Conservation (phyloP, 2,329 filamentous ascomycete genomes). For the Fusarium algeriense region DNA sequence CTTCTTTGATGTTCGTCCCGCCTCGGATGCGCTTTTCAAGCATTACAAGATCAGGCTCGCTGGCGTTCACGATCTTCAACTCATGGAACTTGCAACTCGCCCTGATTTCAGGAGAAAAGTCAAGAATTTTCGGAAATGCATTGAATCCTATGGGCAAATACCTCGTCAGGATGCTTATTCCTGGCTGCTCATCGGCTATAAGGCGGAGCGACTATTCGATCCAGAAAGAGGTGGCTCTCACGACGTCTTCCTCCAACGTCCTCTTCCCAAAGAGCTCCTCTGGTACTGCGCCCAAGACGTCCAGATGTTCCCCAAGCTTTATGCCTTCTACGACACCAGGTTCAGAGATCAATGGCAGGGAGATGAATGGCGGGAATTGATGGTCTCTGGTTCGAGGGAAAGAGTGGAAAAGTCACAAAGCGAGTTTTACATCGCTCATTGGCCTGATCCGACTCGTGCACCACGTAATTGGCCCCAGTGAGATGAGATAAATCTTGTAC, state of each 20-base stretch:
- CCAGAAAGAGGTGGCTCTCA: background rate
- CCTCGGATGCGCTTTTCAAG: background rate
- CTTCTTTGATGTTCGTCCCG: background rate
- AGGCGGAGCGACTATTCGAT: background rate
- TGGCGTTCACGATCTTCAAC: slow-evolving; percentile 6
- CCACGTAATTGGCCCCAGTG: too few species aligned
- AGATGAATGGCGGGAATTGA: background rate
- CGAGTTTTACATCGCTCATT: background rate
- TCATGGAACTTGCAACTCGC: background rate
- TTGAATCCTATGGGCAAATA: too few species aligned
- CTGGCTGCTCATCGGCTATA: too few species aligned
- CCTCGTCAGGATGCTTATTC: too few species aligned
- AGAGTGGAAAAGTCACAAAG: background rate
- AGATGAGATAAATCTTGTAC: too few species aligned
- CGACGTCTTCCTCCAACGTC: background rate
- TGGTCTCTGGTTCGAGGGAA: background rate
- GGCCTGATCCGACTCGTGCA: too few species aligned
- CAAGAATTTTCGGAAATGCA: too few species aligned
- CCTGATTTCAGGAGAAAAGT: too few species aligned
- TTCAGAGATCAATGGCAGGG: background rate
- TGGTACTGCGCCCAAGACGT: background rate
- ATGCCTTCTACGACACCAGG: background rate
- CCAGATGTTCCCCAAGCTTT: background rate
- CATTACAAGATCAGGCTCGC: background rate
- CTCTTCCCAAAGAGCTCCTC: background rate